Evolutionary conservation across 345 rosid species (phyloP), one percentile per base, ranked within the genome.

Genomic region (Pugionium dolabratum): DNA sequence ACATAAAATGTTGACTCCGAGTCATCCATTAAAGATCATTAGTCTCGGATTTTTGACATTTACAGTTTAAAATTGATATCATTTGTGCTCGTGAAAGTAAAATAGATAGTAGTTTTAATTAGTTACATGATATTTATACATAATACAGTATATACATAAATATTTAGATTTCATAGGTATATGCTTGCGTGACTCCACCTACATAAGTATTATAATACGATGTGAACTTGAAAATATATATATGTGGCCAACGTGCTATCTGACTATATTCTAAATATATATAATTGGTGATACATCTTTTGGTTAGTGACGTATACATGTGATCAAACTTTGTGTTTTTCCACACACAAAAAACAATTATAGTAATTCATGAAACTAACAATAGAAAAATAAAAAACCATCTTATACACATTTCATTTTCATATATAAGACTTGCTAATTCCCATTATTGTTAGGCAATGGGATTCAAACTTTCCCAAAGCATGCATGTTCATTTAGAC

Each of bases 201-300:
- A 2, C 8, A 25, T 53, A 9, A 41, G 25, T 11, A 28, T 33
- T n/a, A 34, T 36, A 33, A 35, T 42, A 54, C 52, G 2, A 63
- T 46, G 63, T 63, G 66, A 42, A 63, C 36, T 40, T 40, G 64
- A 36, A 43, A 9, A 25, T 30, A 30, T 43, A 49, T 71, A 66
- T 71, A 66, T 59, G 67, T 53, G 77, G 77, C 67, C 37, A 66
- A 54, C 57, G 58, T 73, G 63, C 54, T 18, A 18, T 59, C 54
- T 33, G 28, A 31, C 10, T 43, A 11, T 42, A 33, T 49, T 58
- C 37, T 41, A 35, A 43, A 28, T 3, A 51, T 34, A 9, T 32
- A 32, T n/a, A 0, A 42, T 34, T 43, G 9, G 5, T 56, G 28
- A 27, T 52, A 4, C 28, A 7, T 36, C 3, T 46, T 37, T n/a